Evolutionary conservation across 768 basidiomycete genomes (phyloP).

Genomic region (Cantharellus cinnabarinus): DNA sequence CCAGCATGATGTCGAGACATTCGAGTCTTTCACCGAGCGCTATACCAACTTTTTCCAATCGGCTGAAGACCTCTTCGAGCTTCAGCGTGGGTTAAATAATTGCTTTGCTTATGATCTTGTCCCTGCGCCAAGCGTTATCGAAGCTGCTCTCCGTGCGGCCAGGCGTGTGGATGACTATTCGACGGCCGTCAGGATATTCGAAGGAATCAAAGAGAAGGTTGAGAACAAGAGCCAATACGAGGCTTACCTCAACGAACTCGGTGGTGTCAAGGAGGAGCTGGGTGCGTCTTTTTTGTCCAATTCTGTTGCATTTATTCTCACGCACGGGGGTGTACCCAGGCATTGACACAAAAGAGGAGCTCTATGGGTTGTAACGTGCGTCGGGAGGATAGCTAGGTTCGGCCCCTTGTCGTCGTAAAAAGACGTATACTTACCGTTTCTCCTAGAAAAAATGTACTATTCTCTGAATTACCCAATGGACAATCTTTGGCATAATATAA

Average conservation of each 20-base stretch:
- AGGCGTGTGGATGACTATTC: constrained; percentile 92
- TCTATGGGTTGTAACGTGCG: constrained; percentile 21
- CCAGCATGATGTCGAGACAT: constrained; percentile 65
- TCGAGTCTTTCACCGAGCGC: constrained; percentile 84
- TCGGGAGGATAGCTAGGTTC: no score
- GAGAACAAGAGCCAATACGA: constrained; percentile 94
- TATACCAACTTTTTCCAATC: constrained; percentile 86
- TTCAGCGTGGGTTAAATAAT: constrained; percentile 97
- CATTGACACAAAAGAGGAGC: constrained; percentile 40
- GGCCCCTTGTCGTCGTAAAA: no score
- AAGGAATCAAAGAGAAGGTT: constrained; percentile 92
- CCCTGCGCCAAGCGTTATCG: constrained; percentile 61
- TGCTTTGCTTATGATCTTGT: constrained; percentile 98
- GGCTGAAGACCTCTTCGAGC: constrained; percentile 92
- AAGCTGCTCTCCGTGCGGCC: constrained; percentile 71
- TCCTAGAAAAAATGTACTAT: no score
- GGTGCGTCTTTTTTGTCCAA: constrained; percentile 30
- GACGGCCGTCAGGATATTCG: constrained; percentile 88
- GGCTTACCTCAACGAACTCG: constrained; percentile 81
- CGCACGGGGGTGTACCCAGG: constrained; percentile 19
- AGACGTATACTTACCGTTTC: no score
- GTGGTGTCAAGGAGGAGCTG: constrained; percentile 73
- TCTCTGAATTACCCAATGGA: no score
- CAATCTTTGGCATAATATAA: no score
- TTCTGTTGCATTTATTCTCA: not conserved